Evolutionary conservation across 306 rosid species (phyloP).

Genomic region (Quercus alba): DNA sequence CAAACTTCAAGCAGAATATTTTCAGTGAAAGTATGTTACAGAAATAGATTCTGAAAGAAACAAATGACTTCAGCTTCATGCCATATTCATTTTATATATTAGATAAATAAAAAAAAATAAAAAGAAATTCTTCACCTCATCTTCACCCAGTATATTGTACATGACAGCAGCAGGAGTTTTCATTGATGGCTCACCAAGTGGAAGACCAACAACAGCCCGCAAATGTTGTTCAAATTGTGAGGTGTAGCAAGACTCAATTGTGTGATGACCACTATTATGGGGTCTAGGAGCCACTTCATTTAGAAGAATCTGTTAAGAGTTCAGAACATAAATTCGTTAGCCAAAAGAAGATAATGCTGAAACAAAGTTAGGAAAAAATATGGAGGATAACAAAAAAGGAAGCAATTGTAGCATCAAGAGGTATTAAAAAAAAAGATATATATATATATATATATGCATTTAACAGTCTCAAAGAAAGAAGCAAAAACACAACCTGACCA

Average conservation of each 20-base stretch:
- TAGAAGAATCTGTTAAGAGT: slow-evolving; percentile 62
- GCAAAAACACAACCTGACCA: slow-evolving; percentile 57
- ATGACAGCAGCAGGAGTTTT: slow-evolving; percentile 81
- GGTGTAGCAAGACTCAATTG: slow-evolving; percentile 82
- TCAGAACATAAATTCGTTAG: not conserved
- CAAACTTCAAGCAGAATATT: not conserved
- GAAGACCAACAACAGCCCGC: slow-evolving; percentile 94
- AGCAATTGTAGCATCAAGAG: not conserved
- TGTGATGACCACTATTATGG: slow-evolving; percentile 68
- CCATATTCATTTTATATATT: not conserved
- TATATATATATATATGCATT: not conserved
- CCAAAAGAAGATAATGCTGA: not conserved
- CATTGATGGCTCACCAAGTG: slow-evolving; percentile 94
- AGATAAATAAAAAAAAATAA: not conserved
- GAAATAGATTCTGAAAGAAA: not conserved
- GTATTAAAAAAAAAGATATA: not conserved
- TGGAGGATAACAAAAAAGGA: not conserved
- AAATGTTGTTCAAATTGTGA: slow-evolving; percentile 93
- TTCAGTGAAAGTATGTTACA: not conserved
- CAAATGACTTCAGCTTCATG: not conserved
- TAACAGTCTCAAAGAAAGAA: slow-evolving; percentile 10
- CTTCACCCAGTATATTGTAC: slow-evolving; percentile 92
- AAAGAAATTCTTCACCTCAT: slow-evolving; percentile 48
- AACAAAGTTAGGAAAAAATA: not conserved
- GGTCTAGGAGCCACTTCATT: slow-evolving; percentile 99